Percentiles rank a stretch among this genome's conserved stretches.
phyloP scores from a whole-genome alignment of 2,329 filamentous ascomycete species.

The Pseudopithomyces maydicus region DNA sequence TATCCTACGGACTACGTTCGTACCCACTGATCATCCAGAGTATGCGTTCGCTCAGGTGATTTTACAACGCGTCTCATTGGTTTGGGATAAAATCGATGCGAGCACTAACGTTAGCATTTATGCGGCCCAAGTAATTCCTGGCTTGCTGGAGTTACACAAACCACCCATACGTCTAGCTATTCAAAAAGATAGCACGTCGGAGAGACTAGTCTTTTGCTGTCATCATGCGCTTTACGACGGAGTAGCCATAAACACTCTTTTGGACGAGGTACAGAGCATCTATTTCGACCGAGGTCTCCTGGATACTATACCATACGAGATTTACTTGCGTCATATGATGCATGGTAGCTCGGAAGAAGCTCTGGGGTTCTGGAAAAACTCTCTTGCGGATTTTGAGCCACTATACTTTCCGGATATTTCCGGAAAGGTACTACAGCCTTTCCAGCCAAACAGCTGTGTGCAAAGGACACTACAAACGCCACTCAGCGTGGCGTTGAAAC shows the following conservation, averaged over 20 bases:
- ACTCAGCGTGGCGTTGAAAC: slow-evolving; percentile 24
- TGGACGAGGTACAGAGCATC: slow-evolving; percentile 70
- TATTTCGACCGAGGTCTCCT: slow-evolving; percentile 57
- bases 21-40: slow-evolving; percentile 63
- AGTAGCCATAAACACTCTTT: slow-evolving; percentile 71
- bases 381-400: slow-evolving; percentile 60
- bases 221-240: slow-evolving; percentile 92
- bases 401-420: slow-evolving; percentile 46
- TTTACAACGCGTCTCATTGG: slow-evolving; percentile 54
- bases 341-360: slow-evolving; percentile 54
- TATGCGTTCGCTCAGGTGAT: slow-evolving; percentile 76
- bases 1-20: slow-evolving; percentile 79
- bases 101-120: slow-evolving; percentile 46
- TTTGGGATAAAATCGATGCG: slow-evolving; percentile 44
- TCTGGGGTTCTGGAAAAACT: slow-evolving; percentile 69
- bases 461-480: slow-evolving; percentile 23
- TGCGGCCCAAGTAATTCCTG: slow-evolving; percentile 52
- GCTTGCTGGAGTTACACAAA: slow-evolving; percentile 46
- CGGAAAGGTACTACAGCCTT: slow-evolving; percentile 8
- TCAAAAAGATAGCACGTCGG: slow-evolving; percentile 20
- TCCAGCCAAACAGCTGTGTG: slow-evolving; percentile 27
- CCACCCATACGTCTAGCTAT: slow-evolving; percentile 46
- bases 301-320: slow-evolving; percentile 60
- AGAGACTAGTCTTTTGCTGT: slow-evolving; percentile 56
- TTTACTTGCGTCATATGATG: slow-evolving; percentile 67